Evolutionary conservation across 176 grass and related monocot genomes (phyloP).

Genomic region (Zoysia japonica): DNA sequence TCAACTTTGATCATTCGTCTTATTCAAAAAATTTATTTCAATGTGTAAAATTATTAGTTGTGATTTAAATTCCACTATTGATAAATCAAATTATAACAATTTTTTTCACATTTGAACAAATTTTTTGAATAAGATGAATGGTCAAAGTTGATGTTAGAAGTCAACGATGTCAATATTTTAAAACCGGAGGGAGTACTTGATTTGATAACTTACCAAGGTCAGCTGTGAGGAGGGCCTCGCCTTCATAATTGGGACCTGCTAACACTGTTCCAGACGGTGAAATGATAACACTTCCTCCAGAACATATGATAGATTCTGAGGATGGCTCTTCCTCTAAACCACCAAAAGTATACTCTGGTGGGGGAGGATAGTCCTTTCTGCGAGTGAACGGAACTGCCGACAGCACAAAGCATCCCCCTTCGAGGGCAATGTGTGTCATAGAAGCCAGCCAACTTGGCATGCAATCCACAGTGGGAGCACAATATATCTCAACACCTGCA

Average conservation of each 20-base stretch:
- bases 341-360: conserved; percentile 68
- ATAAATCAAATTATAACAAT: too few relatives aligned
- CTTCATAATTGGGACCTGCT: conserved; percentile 89
- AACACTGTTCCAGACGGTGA: conserved; percentile 78
- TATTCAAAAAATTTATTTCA: too few relatives aligned
- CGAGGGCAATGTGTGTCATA: conserved; percentile 84
- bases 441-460: conserved; percentile 73
- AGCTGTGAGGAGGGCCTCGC: conserved; percentile 83
- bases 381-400: conserved; percentile 71
- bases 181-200: not conserved
- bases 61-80: too few relatives aligned
- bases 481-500: conserved; percentile 93
- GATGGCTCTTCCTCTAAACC: conserved; percentile 75
- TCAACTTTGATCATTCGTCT: too few relatives aligned
- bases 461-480: conserved; percentile 75
- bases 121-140: too few relatives aligned
- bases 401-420: conserved; percentile 93
- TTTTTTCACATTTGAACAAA: too few relatives aligned
- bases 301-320: conserved; percentile 63
- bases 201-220: conserved; percentile 63
- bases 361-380: conserved; percentile 78
- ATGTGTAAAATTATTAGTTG: too few relatives aligned
- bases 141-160: too few relatives aligned
- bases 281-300: conserved; percentile 86
- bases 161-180: too few relatives aligned